Evolutionary conservation across 225 moss, liverwort and hornwort species (phyloP), one percentile per base, ranked within the genome.

Genomic region (Asterella californica): DNA sequence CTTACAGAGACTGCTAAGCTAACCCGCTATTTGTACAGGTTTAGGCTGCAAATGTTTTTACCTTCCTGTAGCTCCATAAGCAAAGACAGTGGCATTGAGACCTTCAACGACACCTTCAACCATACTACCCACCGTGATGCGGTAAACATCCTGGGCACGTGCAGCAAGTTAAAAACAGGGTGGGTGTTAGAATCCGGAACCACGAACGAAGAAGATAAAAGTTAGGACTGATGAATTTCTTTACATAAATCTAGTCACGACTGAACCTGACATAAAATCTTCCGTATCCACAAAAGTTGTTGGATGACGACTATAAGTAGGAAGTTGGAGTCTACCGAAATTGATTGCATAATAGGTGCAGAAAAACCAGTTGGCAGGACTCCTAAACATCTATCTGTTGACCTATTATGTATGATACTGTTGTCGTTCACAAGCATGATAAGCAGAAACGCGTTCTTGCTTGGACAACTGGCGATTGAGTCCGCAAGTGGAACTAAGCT

Each of bases 1-100:
- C 61, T 61, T 12, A 36, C 34, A 45, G 25, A 70, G 5, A 6
- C 19, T 22, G 36, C 38, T 19, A 57, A 21, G 18, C 17, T 57
- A 42, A 7, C 42, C 57, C 18, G 57, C 18, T 57, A 57, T 57
- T 57, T 24, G 64, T n/a, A 2, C 25, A 27, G 18, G 12, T 48
- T 29, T 72, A 48, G 45, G 49, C 15, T 50, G 72, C 72, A 49
- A 19, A 17, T 33, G n/a, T n/a, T 10, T 21, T 70, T 88, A 92
- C 92, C 92, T 94, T 71, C 93, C 93, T 21, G 93, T 94, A 61
- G 93, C 93, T 69, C 93, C 93, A 86, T 94, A 94, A 14, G 93
- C 93, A 77, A 94, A 91, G 69, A 94, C 91, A 57, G 93, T 94
- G 73, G 93, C 93, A 84, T 94, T 94, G 33, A 94, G 89, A 42